Base-by-base conservation (phyloP, 106 monocot genomes). In the Cymbidium sinense region DNA sequence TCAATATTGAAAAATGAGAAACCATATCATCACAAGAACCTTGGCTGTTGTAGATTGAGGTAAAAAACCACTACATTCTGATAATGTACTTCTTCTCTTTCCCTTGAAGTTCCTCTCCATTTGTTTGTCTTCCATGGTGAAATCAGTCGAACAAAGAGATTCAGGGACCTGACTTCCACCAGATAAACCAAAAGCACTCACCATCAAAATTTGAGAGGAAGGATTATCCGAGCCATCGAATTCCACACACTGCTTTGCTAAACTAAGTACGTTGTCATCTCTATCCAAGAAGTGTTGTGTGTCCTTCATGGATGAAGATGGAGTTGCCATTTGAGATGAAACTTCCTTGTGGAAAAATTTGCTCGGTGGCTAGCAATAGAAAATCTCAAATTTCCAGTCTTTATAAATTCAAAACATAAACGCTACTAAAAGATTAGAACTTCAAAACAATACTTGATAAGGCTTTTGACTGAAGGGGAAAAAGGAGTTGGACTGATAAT, bases 71-170 rank as follows among this genome's bases (percentile, higher is more conserved):
- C 19, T 51, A 83, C 23, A 34, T 21, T 89, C 83, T 6, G 64
- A 27, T 18, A 75, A 1, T 20, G 36, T 70, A 69, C 85, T 94
- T 80, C 89, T 91, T 62, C 86, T 89, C 82, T 85, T 87, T 34
- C 77, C 83, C 73, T 81, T 84, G 17, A 74, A 21, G 70, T 83
- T 80, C 41, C 77, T 89, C 30, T 74, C 87, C 31, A 15, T 37
- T 23, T 67, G 30, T 17, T 81, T 85, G 75, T 74, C 70, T 43
- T 9, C 81, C 23, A 70, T 43, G 73, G 54, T 31, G 10, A 78
- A 75, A 64, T 85, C 70, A 51, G 64, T 41, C 50, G 77, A 44
- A 43, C 34, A 47, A 18, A 70, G 50, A 75, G 70, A 31, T 47
- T 54, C 41, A 23, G 25, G 23, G 69, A 77, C 52, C 20, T 70